Evolutionary conservation across 768 basidiomycete genomes (phyloP).

Genomic region (Trametes elegans): DNA sequence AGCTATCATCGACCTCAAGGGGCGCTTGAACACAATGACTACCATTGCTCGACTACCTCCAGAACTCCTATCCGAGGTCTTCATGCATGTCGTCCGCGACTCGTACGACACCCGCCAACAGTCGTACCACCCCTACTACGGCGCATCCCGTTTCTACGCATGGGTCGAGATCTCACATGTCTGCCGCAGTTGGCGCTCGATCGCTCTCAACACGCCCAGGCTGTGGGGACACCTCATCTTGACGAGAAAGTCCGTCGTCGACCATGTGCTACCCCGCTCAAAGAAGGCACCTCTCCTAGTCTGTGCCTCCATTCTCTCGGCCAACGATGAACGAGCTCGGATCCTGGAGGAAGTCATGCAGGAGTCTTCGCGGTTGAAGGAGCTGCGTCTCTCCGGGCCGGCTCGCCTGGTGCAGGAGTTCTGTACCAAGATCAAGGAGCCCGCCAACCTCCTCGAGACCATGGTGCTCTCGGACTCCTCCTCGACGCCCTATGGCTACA

Average conservation of each 20-base stretch:
- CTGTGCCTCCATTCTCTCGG: background rate
- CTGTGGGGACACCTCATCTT: slow-evolving; percentile 11
- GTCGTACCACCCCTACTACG: background rate
- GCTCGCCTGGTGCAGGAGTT: background rate
- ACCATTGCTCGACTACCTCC: slow-evolving; percentile 15
- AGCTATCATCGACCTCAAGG: slow-evolving; percentile 11
- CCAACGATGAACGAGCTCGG: background rate
- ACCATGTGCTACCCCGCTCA: slow-evolving; percentile 1
- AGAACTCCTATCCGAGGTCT: slow-evolving; percentile 15
- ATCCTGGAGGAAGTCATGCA: background rate
- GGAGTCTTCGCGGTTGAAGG: slow-evolving; percentile 1
- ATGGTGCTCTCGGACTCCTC: background rate
- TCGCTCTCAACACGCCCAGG: slow-evolving; percentile 8
- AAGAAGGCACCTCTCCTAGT: slow-evolving; percentile 12
- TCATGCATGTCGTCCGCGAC: background rate
- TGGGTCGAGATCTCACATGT: slow-evolving; percentile 10
- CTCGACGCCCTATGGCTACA: background rate
- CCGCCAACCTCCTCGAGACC: background rate
- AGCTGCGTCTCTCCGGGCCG: background rate
- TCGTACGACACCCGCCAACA: background rate
- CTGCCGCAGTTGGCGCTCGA: slow-evolving; percentile 7
- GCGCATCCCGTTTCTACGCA: background rate
- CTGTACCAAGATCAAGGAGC: background rate
- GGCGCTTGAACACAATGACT: slow-evolving; percentile 6
- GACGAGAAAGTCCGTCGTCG: background rate